Conservation (phyloP, 1,139 yeast genomes). For the Yamadazyma sp. region DNA sequence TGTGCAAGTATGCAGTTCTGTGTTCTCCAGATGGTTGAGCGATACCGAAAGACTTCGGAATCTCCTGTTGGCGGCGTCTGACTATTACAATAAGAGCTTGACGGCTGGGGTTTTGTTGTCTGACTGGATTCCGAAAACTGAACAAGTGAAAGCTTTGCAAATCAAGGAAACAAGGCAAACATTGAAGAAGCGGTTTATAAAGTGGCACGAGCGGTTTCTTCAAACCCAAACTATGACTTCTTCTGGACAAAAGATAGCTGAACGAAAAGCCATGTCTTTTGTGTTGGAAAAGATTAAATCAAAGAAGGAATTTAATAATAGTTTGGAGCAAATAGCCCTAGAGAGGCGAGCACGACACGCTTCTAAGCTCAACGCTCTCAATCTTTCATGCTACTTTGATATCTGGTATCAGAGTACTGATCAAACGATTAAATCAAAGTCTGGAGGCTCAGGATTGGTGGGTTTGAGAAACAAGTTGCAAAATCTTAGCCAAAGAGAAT, state of each 20-base stretch:
- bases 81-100: constrained; percentile 11
- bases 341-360: background rate
- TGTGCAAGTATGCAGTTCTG: background rate
- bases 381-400: background rate
- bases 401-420: background rate
- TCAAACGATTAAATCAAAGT: background rate
- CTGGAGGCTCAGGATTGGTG: background rate
- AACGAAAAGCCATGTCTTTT: background rate
- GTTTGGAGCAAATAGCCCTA: background rate
- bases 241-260: background rate
- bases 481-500: constrained; percentile 7
- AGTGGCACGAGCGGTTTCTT: constrained; percentile 7
- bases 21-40: constrained; percentile 12
- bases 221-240: background rate
- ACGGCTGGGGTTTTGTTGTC: constrained; percentile 10
- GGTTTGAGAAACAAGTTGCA: constrained; percentile 7
- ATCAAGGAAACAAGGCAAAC: background rate
- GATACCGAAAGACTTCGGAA: constrained; percentile 1
- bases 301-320: background rate
- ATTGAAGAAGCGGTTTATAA: constrained; percentile 2
- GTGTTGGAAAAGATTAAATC: background rate
- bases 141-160: background rate
- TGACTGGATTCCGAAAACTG: constrained; percentile 11
- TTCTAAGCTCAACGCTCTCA: background rate
- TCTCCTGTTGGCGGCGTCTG: constrained; percentile 10